phyloP scores from a whole-genome alignment of 331 rosid genomes.

The Erythrophleum ivorense region DNA sequence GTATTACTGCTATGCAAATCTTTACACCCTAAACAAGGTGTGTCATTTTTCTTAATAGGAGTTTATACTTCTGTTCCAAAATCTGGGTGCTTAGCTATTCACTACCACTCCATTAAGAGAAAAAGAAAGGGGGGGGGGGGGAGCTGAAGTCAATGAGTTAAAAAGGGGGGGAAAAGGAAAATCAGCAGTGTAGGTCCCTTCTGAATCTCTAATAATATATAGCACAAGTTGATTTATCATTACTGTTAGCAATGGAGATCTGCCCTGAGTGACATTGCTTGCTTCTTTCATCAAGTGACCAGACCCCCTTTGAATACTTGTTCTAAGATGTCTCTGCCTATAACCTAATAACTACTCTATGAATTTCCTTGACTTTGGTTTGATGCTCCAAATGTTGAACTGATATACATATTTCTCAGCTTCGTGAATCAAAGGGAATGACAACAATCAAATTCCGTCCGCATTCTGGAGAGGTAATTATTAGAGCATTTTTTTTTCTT shows the following conservation, averaged over 20 bases:
- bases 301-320: background rate
- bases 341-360: background rate
- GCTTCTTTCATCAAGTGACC: background rate
- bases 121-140: too few relatives aligned
- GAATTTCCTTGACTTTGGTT: background rate
- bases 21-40: slow-evolving; percentile 72
- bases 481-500: slow-evolving; percentile 2
- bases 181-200: background rate
- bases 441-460: slow-evolving; percentile 77
- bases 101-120: background rate
- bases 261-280: background rate
- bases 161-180: background rate
- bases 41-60: slow-evolving; percentile 1
- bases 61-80: background rate
- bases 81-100: background rate
- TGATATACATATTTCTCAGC: slow-evolving; percentile 49
- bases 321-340: background rate
- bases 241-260: background rate
- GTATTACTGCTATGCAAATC: slow-evolving; percentile 80
- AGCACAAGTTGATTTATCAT: slow-evolving; percentile 6
- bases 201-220: background rate
- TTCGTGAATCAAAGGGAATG: slow-evolving; percentile 81
- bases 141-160: background rate
- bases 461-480: slow-evolving; percentile 74
- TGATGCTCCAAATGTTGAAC: slow-evolving; percentile 22